Base-by-base conservation (phyloP, 2,329 filamentous ascomycete species). In the Venturia asperata region DNA sequence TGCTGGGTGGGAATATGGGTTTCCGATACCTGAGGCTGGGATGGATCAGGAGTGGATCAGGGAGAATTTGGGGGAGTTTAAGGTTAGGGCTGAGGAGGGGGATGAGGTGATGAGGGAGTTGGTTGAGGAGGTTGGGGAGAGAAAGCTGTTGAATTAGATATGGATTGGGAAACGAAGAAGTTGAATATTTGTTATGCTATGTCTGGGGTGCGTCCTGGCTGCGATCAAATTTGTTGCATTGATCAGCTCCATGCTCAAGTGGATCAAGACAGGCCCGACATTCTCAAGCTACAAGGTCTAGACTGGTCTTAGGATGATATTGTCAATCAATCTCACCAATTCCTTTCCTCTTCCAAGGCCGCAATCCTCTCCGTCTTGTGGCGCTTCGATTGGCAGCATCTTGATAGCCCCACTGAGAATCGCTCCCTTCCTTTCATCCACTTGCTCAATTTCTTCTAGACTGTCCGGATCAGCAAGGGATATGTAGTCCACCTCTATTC, bases 381-480 rank as follows among this genome's bases (percentile, higher is more conserved):
- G 81, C 63, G 85, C 82, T 72, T 95, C 90, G 1, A 96, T 79
- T 0, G 92, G 89, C 58, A 91, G 74, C 88, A 99, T 96, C 77
- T 90, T 94, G 66, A 99, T 80, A 0, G 94, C 94, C 3, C 91
- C 92, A 73, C 93, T 97, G 66, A 99, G 76, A 43, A 99, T 88
- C 0, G 88, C 92, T 1, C 93, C 93, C 68, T 80, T 85, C 0
- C 78, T 76, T 0, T 82, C 80, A 71, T 96, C 89, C 1, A 97
- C 83, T 15, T 78, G 74, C 0, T 88, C 82, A 1, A 96, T 71
- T 77, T 97, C 93, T 67, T 90, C 83, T 78, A 99, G 85, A 0
- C 87, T 89, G 10, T 91, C 86, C 0, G 91, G 90, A 71, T 97
- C 91, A 0, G 93, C 89, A 34, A 99, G 81, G 19, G 92, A 96